These are phyloP conservation scores for Panicum miliaceum DNA, from an alignment of 176 grass and related monocot species.

Conservation along the genomic window DNA sequence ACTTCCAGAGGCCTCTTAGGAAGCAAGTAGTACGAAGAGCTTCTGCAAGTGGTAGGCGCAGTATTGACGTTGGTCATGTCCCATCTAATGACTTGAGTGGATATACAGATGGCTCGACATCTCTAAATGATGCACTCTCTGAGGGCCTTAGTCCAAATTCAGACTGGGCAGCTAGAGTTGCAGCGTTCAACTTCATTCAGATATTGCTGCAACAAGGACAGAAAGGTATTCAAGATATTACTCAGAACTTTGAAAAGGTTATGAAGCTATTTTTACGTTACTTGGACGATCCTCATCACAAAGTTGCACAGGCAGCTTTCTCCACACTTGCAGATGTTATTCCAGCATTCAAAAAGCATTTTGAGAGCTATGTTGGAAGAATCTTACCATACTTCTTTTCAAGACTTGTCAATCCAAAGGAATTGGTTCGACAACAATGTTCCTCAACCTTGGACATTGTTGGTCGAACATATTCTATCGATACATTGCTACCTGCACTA, in stretches of 20 bases:
- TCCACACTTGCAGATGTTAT: conserved; percentile 88
- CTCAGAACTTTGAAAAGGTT: conserved; percentile 85
- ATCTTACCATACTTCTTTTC: conserved; percentile 82
- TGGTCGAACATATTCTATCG: conserved; percentile 74
- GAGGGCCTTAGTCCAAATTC: conserved; percentile 83
- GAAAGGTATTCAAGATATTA: conserved; percentile 85
- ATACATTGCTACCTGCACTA: conserved; percentile 83
- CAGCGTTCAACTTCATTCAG: conserved; percentile 80
- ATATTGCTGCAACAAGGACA: conserved; percentile 83
- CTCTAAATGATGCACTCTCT: conserved; percentile 74
- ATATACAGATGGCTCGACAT: conserved; percentile 63
- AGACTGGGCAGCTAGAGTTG: conserved; percentile 84
- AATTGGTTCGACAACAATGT: conserved; percentile 75
- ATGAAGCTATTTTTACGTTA: conserved; percentile 87
- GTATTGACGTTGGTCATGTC: conserved; percentile 65
- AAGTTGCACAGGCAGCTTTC: conserved; percentile 86
- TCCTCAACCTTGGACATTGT: conserved; percentile 72
- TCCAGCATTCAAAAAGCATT: conserved; percentile 76
- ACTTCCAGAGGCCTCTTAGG: conserved; percentile 92
- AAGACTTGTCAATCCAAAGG: conserved; percentile 77
- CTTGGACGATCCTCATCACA: conserved; percentile 96
- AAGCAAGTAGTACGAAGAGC: conserved; percentile 79
- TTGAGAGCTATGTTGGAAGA: conserved; percentile 82
- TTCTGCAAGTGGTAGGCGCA: conserved; percentile 58
- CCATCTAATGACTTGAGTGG: conserved; percentile 52